phyloP scores from a whole-genome alignment of 2,329 filamentous ascomycete genomes.

The Penicillium hordei region DNA sequence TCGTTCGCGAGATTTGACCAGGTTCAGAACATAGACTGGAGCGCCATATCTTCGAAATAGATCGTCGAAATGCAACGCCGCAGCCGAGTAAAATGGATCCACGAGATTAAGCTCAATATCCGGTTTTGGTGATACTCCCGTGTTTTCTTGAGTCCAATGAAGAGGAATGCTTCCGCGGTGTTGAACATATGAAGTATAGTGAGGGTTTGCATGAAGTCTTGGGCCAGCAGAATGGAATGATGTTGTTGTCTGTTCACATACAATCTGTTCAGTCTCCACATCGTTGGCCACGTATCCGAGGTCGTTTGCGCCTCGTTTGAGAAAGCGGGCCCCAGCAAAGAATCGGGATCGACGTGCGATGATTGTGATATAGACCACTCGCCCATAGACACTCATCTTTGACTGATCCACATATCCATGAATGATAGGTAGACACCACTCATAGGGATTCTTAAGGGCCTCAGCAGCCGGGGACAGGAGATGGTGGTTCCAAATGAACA shows the following conservation, averaged over 20 bases:
- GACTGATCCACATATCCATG: constrained; percentile 96
- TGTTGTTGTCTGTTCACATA: constrained; percentile 89
- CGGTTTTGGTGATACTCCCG: constrained; percentile 91
- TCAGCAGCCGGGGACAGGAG: constrained; percentile 72
- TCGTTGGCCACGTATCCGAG: constrained; percentile 95
- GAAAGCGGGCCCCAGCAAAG: constrained; percentile 89
- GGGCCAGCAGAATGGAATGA: constrained; percentile 92
- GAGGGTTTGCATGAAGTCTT: constrained; percentile 79
- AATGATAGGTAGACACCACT: constrained; percentile 95
- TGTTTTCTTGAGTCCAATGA: constrained; percentile 96
- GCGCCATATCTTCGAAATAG: constrained; percentile 90
- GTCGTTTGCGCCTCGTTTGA: constrained; percentile 94
- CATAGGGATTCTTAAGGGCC: constrained; percentile 75
- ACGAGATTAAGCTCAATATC: constrained; percentile 94
- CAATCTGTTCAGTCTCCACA: constrained; percentile 97
- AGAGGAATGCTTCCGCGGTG: constrained; percentile 95
- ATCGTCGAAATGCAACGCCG: constrained; percentile 91
- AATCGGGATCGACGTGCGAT: constrained; percentile 89
- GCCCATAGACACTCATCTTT: constrained; percentile 79
- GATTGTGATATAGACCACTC: constrained; percentile 86
- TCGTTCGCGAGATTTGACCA: constrained; percentile 85
- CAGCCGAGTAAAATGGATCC: constrained; percentile 92
- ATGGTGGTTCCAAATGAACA: constrained; percentile 98
- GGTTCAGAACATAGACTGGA: constrained; percentile 85
- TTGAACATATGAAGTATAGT: constrained; percentile 94